Evolutionary conservation across 2,329 filamentous ascomycete genomes (phyloP).

Genomic region (Aspergillus oerlinghausenensis): DNA sequence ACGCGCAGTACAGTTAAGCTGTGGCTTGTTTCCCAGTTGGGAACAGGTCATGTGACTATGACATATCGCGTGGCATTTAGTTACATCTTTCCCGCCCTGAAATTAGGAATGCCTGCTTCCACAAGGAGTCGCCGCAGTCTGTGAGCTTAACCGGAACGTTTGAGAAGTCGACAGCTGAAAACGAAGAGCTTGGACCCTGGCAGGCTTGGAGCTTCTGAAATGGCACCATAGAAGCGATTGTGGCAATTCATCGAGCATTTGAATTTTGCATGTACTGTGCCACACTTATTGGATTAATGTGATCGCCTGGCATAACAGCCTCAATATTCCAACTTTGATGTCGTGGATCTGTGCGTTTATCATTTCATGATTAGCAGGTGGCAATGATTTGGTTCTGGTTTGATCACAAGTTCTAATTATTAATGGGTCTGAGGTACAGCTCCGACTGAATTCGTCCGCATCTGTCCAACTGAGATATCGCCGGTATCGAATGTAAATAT

Average conservation of each 20-base stretch:
- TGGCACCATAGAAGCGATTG: constrained; percentile 8
- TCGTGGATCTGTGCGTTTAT: background rate
- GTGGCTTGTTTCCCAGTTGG: background rate
- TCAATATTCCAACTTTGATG: background rate
- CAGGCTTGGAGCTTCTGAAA: constrained; percentile 7
- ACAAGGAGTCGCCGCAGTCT: background rate
- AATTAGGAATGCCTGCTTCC: background rate
- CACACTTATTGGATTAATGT: constrained; percentile 2
- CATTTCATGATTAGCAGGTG: background rate
- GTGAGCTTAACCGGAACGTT: constrained; percentile 8
- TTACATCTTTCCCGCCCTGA: background rate
- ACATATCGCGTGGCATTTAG: background rate
- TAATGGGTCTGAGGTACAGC: background rate
- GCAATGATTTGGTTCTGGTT: background rate
- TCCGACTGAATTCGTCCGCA: background rate
- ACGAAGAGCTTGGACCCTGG: background rate
- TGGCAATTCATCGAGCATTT: constrained; percentile 6
- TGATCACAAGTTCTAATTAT: background rate
- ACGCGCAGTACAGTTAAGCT: background rate
- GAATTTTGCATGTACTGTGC: constrained; percentile 13
- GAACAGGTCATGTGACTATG: background rate
- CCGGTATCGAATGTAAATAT: background rate
- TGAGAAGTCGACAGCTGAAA: constrained; percentile 14
- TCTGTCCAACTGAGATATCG: background rate
- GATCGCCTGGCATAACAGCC: background rate